Percentiles rank a stretch among this genome's conserved stretches.
Evolutionary conservation across 208 protist genomes (phyloP).

Genomic region (Trypanosoma rangeli): DNA sequence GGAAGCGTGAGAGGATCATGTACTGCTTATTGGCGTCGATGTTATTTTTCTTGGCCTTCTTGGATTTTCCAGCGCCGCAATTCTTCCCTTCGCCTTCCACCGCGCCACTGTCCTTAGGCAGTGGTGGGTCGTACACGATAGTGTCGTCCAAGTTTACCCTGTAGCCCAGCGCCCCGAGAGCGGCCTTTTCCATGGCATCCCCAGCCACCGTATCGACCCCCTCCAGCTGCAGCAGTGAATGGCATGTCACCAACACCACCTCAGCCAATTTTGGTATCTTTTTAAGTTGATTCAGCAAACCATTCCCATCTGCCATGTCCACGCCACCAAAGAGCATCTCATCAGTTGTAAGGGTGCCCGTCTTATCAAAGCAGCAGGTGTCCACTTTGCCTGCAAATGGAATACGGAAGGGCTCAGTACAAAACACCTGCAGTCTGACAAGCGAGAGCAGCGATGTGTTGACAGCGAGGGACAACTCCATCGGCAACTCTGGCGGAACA

Average conservation of each 20-base stretch:
- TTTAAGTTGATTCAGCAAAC: slow-evolving; percentile 77
- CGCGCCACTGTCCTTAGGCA: slow-evolving; percentile 14
- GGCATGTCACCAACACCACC: slow-evolving; percentile 87
- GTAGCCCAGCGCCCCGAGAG: slow-evolving; percentile 90
- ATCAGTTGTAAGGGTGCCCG: slow-evolving; percentile 98
- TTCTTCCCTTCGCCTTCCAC: background rate
- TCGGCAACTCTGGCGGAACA: slow-evolving; percentile 99
- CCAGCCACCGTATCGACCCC: slow-evolving; percentile 86
- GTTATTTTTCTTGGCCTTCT: slow-evolving; percentile 18
- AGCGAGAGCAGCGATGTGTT: slow-evolving; percentile 96
- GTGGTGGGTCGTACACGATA: slow-evolving; percentile 65
- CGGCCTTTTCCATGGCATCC: slow-evolving; percentile 97
- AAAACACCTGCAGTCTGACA: slow-evolving; percentile 91
- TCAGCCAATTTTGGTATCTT: slow-evolving; percentile 65
- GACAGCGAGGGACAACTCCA: slow-evolving; percentile 98
- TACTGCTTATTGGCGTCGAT: slow-evolving; percentile 37
- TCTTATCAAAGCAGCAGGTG: slow-evolving; percentile 99
- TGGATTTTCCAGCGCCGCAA: background rate
- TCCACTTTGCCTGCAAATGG: slow-evolving; percentile 98
- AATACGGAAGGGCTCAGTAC: slow-evolving; percentile 99
- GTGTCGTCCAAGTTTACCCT: slow-evolving; percentile 64
- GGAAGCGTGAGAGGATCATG: slow-evolving; percentile 90
- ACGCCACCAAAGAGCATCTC: slow-evolving; percentile 94
- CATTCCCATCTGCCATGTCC: slow-evolving; percentile 89
- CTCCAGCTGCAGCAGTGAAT: slow-evolving; percentile 88